A percentile compares a stretch with the other conserved stretches of the same genome.
These are phyloP conservation scores for Botrytis elliptica DNA, from an alignment of 2,329 filamentous ascomycete genomes.

Conservation along the genomic window DNA sequence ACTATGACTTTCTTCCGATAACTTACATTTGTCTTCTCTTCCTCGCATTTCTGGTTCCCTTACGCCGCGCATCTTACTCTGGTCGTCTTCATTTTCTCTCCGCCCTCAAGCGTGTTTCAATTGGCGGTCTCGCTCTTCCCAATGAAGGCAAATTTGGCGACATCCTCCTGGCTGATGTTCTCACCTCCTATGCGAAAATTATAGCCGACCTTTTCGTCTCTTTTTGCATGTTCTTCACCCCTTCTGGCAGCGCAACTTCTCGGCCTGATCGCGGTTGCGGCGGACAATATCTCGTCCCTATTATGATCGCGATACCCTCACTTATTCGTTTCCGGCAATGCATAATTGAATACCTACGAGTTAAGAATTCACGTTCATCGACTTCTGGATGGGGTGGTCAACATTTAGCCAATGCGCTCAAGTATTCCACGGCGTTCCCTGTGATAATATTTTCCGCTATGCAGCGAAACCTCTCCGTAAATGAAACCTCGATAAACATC, in stretches of 20 bases:
- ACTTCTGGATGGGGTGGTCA: conserved; percentile 71
- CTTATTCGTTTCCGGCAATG: conserved; percentile 89
- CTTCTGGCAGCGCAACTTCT: conserved; percentile 70
- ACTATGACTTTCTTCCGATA: conserved; percentile 84
- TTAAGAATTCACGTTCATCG: conserved; percentile 49
- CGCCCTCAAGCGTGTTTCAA: conserved; percentile 72
- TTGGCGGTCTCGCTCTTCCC: conserved; percentile 83
- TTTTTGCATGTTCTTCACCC: conserved; percentile 84
- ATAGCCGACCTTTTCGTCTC: conserved; percentile 86
- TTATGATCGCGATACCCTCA: conserved; percentile 80
- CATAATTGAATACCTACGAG: conserved; percentile 79
- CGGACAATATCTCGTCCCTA: conserved; percentile 73
- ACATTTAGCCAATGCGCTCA: conserved; percentile 89
- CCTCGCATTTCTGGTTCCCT: conserved; percentile 69
- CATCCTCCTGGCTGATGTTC: conserved; percentile 85
- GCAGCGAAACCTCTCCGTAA: conserved; percentile 58
- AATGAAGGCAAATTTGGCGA: conserved; percentile 94
- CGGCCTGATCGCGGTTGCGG: conserved; percentile 81
- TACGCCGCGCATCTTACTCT: conserved; percentile 64
- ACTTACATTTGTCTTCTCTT: conserved; percentile 73
- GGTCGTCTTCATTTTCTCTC: conserved; percentile 75
- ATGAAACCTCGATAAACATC: conserved; percentile 40
- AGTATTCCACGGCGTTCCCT: conserved; percentile 92
- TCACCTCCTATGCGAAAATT: conserved; percentile 93
- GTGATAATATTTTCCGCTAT: conserved; percentile 79